phyloP scores from a whole-genome alignment of 192 early-diverging fungal species.

The Spizellomyces punctatus region DNA sequence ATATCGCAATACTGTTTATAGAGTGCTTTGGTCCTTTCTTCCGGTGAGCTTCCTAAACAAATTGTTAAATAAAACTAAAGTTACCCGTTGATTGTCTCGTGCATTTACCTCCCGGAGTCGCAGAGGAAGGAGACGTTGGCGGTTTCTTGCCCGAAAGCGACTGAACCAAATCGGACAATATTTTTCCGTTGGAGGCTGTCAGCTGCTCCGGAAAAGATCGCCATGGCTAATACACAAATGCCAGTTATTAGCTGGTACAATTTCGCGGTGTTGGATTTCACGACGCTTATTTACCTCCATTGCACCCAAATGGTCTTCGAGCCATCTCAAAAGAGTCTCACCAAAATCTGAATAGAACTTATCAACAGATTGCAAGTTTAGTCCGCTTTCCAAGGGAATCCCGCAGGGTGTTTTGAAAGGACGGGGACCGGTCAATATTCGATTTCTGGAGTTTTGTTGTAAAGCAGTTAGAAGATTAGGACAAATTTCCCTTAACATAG shows the following conservation, averaged over 20 bases:
- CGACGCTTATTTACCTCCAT: not conserved
- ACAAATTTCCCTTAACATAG: not conserved
- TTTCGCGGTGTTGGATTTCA: too few species aligned
- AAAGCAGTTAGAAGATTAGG: not conserved
- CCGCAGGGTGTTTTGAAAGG: slow-evolving; percentile 44
- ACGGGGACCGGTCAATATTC: slow-evolving; percentile 31
- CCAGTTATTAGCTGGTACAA: too few species aligned
- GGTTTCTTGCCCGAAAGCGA: slow-evolving; percentile 45
- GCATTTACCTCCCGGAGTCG: not conserved
- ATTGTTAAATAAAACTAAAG: not conserved
- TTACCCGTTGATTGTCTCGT: not conserved
- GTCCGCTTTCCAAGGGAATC: slow-evolving; percentile 35
- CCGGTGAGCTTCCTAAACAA: slow-evolving; percentile 5
- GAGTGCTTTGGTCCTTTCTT: slow-evolving; percentile 32
- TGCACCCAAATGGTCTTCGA: slow-evolving; percentile 40
- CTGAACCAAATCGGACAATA: slow-evolving; percentile 44
- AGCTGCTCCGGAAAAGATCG: slow-evolving; percentile 35
- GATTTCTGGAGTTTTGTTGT: slow-evolving; percentile 16
- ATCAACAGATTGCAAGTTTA: slow-evolving; percentile 18
- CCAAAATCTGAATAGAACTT: slow-evolving; percentile 20
- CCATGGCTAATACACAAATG: slow-evolving; percentile 7
- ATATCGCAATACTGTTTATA: slow-evolving; percentile 38
- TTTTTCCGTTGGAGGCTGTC: slow-evolving; percentile 20
- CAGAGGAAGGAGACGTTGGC: not conserved
- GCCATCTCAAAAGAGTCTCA: slow-evolving; percentile 45